Base-by-base conservation (phyloP, 1,284 basidiomycete species). In the Gomphus sp. region DNA sequence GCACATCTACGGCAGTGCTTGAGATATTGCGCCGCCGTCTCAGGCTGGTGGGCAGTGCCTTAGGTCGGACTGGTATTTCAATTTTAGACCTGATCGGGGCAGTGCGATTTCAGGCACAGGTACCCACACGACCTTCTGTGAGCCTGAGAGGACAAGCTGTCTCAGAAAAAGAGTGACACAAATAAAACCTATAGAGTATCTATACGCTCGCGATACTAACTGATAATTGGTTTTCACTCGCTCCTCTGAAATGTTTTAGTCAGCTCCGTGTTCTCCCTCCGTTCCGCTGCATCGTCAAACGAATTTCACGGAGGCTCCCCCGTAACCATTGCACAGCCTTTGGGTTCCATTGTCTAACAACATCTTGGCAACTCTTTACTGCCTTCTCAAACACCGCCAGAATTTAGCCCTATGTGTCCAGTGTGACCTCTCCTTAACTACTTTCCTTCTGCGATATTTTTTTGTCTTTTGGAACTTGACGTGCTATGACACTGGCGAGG, bases 401-500 rank as follows among this genome's bases (percentile, higher is more conserved):
- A 52, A 52, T 22, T 28, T 12, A 33, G 28, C 34, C 12, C 51
- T 34, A 52, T 8, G 34, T 16, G 7, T 52, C 51, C 0, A 44
- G 22, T 22, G 22, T 22, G 22, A 22, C 22, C 22, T 22, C 22
- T 22, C 22, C 22, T 22, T 22, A 22, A 18, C 12, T 36, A 6
- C 34, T 36, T 36, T 7, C 11, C 11, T 36, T 36, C 5, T 52
- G 39, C 14, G 4, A 1, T 4, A 28, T 28, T 25, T 41, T 36
- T 22, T 22, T 4, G n/a, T 41, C 18, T 25, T 37, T 41, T 28
- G 28, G 10, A 43, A 50, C 39, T 10, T 44, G 56, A 25, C 60
- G 57, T 31, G 63, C 53, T 49, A 61, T 61, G 14, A 61, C 59
- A 25, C 58, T 60, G 14, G 62, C 64, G n/a, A 64, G 53, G 18